These are phyloP conservation scores for Saccharomycodes ludwigii DNA, from an alignment of 805 yeast species.

Conservation along the genomic window DNA sequence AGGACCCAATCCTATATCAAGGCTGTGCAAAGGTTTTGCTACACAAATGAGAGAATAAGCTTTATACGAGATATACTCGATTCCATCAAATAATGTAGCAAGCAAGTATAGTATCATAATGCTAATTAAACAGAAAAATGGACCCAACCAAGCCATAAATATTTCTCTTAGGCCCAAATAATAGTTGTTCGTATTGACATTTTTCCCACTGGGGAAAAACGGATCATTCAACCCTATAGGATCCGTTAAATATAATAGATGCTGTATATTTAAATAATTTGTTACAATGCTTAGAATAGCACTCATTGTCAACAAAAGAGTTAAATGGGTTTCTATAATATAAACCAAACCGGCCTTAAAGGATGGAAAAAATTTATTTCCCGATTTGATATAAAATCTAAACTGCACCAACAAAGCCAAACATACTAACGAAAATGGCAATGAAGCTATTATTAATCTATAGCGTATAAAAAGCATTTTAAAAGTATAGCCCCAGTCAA, in stretches of 20 bases:
- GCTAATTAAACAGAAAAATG: slow-evolving; percentile 30
- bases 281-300: slow-evolving; percentile 29
- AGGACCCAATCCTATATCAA: no score
- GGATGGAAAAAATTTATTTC: slow-evolving; percentile 25
- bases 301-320: slow-evolving; percentile 15
- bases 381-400: slow-evolving; percentile 26
- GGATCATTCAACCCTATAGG: slow-evolving; percentile 41
- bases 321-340: slow-evolving; percentile 21
- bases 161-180: slow-evolving; percentile 56
- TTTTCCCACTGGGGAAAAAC: slow-evolving; percentile 25
- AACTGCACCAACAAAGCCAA: slow-evolving; percentile 46
- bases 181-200: slow-evolving; percentile 39
- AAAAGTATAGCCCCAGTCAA: slow-evolving; percentile 32
- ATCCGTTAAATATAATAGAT: slow-evolving; percentile 32
- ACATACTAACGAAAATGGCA: no score
- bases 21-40: no score
- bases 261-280: slow-evolving; percentile 24
- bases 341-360: slow-evolving; percentile 34
- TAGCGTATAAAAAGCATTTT: slow-evolving; percentile 64
- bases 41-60: no score
- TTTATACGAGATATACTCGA: slow-evolving; percentile 5
- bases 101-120: slow-evolving; percentile 10
- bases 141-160: slow-evolving; percentile 45
- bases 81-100: slow-evolving; percentile 1
- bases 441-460: slow-evolving; percentile 46